Evolutionary conservation across 148 eudicot genomes (phyloP).

Genomic region (Vaccinium myrtillus): DNA sequence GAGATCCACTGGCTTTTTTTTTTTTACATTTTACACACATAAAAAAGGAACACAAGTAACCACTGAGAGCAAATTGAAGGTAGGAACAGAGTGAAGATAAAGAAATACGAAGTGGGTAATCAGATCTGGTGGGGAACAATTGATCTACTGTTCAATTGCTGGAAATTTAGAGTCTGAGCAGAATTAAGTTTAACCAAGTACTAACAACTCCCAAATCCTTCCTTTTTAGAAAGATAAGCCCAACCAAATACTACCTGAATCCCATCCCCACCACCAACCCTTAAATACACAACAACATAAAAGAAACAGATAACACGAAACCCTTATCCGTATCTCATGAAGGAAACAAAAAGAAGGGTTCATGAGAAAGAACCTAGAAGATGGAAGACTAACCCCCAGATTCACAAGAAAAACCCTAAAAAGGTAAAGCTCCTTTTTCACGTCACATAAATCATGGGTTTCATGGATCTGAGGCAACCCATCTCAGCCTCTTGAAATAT

Average conservation of each 20-base stretch:
- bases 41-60: not conserved
- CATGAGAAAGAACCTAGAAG: conserved; percentile 26
- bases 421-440: conserved; percentile 30
- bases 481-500: conserved; percentile 29
- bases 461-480: conserved; percentile 49
- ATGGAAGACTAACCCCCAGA: conserved; percentile 14
- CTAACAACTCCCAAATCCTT: conserved; percentile 10
- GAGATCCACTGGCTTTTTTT: not conserved
- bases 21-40: not conserved
- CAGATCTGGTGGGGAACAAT: conserved; percentile 27
- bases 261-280: conserved; percentile 33
- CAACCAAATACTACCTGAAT: conserved; percentile 22
- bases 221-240: conserved; percentile 10
- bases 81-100: conserved; percentile 10
- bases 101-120: conserved; percentile 14
- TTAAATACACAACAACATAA: conserved; percentile 26
- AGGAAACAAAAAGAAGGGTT: conserved; percentile 18
- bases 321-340: conserved; percentile 35
- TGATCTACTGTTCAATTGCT: conserved; percentile 23
- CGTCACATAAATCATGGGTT: conserved; percentile 33
- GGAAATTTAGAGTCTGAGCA: conserved; percentile 1
- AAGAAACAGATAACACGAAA: conserved; percentile 26
- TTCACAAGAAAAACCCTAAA: conserved; percentile 32
- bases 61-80: not conserved
- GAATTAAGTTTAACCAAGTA: conserved; percentile 3